These are phyloP conservation scores for Rhodamnia rubescens DNA, from an alignment of 345 rosid genomes.

Conservation along the genomic window DNA sequence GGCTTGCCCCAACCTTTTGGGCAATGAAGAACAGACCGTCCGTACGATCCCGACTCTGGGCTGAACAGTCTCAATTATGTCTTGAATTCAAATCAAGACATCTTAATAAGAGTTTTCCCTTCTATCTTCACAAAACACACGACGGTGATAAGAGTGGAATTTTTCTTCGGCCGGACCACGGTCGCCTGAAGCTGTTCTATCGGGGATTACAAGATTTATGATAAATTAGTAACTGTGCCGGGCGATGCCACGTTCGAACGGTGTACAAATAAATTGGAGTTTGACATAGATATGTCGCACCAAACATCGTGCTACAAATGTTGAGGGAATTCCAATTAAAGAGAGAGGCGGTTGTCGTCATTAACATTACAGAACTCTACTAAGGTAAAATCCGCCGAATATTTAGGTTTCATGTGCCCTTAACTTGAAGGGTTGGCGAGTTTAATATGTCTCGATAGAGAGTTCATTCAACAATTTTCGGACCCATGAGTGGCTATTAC, in stretches of 20 bases:
- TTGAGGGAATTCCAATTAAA: background rate
- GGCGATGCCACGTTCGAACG: background rate
- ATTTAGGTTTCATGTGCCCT: background rate
- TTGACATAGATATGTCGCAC: accelerated
- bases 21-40: background rate
- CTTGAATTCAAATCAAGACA: background rate
- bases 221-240: background rate
- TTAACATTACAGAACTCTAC: background rate
- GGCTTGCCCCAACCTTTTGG: background rate
- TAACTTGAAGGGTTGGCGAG: background rate
- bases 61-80: background rate
- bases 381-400: background rate
- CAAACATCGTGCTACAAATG: accelerated
- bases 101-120: background rate
- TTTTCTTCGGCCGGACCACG: background rate
- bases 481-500: background rate
- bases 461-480: background rate
- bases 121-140: background rate
- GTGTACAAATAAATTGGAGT: background rate
- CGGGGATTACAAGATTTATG: background rate
- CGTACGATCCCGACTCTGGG: no score
- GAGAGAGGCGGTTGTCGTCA: background rate
- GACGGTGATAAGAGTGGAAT: background rate
- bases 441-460: background rate
- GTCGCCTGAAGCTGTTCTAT: background rate